These are phyloP conservation scores for Cerrena zonata DNA, from an alignment of 1,284 basidiomycete genomes.

Conservation along the genomic window DNA sequence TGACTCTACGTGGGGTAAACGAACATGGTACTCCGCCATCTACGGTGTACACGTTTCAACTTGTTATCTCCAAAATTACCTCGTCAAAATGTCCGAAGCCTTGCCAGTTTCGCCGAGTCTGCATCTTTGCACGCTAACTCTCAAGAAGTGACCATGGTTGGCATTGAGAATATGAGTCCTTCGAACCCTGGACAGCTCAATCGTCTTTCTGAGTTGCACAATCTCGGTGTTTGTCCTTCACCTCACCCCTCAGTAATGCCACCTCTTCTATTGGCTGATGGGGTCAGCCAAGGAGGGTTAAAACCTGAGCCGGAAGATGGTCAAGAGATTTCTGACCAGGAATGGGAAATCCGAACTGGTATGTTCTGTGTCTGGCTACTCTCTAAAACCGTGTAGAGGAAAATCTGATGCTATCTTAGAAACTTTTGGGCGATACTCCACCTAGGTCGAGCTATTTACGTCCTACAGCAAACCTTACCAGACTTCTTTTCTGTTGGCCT, in stretches of 20 bases:
- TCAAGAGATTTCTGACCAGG: slow-evolving; percentile 35
- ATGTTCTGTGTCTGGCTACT: slow-evolving; percentile 14
- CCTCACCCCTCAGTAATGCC: neutral
- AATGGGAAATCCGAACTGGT: slow-evolving; percentile 69
- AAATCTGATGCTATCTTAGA: slow-evolving; percentile 28
- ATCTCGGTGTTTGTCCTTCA: neutral
- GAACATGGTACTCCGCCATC: too few relatives aligned
- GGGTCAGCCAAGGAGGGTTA: neutral
- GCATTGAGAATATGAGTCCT: too few relatives aligned
- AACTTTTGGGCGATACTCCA: slow-evolving; percentile 5
- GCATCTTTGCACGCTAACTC: neutral
- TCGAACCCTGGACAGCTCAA: neutral
- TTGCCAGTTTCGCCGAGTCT: too few relatives aligned
- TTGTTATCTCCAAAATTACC: too few relatives aligned
- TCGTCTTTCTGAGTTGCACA: neutral
- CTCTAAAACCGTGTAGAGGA: slow-evolving; percentile 10
- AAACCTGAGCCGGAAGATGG: slow-evolving; percentile 1
- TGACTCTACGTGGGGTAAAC: too few relatives aligned
- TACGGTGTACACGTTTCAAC: too few relatives aligned
- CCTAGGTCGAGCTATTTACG: slow-evolving; percentile 63
- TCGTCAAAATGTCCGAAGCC: too few relatives aligned
- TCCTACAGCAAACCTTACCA: slow-evolving; percentile 63
- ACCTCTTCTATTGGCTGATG: neutral
- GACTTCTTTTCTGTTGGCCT: slow-evolving; percentile 68
- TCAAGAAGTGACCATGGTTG: neutral